Evolutionary conservation across 2,329 filamentous ascomycete species (phyloP), one percentile per base, ranked within the genome.

Genomic region (Proliferodiscus dingleyae): DNA sequence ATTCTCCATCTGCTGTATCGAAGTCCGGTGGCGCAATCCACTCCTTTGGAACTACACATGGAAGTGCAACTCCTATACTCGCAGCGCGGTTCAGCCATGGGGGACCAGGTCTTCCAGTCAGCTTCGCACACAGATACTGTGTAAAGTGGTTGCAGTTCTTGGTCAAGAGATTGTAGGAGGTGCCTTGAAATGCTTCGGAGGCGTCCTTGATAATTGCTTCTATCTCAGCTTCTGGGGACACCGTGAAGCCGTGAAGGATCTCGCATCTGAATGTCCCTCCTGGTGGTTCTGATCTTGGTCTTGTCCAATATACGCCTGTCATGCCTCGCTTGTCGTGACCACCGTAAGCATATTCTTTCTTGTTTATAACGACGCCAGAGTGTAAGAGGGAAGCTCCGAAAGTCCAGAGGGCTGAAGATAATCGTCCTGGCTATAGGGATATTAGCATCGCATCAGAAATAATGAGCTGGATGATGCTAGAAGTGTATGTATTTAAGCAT

Each of bases 141-240:
- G 87, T 91, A 64, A 94, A 94, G 64, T 94, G 88, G 64, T 94
- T 94, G 74, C 88, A 94, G 66, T 94, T 94, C 57, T 81, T 81
- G 16, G 83, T 89, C 36, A 94, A 73, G 11, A 94, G 76, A 60
- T 93, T 91, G 66, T 94, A 93, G 11, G 77, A 77, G 0, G 81
- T 81, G 19, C 88, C 88, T 46, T 81, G 74, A 58, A 93, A 94
- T 55, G 83, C 75, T 33, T 84, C 76, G 1, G 83, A 87, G 10
- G 83, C 83, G 46, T 73, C 71, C 56, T 76, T 78, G 36, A 94
- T 77, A 32, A 87, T 83, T 11, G 71, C 62, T 42, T 89, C 81
- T 54, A 93, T 83, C 65, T 93, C 87, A 46, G 75, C 68, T 18
- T 78, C 72, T 2, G 82, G 74, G 19, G 78, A 78, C 49, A 89